Base-by-base conservation (phyloP, 2,329 filamentous ascomycete species). In the Talaromyces amestolkiae region DNA sequence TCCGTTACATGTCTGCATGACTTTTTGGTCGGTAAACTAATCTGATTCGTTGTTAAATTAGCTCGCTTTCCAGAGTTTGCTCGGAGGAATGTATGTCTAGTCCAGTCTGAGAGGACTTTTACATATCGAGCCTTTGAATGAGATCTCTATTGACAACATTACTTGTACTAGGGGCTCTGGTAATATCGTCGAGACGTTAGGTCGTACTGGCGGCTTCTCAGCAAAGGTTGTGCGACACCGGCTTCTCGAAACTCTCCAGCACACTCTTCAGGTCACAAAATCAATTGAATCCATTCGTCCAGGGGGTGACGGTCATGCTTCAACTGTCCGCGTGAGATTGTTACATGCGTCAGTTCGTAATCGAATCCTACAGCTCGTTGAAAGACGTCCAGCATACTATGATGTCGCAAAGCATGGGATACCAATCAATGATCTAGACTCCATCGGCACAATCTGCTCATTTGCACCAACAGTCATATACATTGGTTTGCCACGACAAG, bases 401-500 rank as follows among this genome's bases (percentile, higher is more conserved):
- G 81, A 87, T 68, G 74, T 86, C 0, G 76, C 82, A 19, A 76
- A 82, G 43, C 84, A 81, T 72, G 89, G 90, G 3, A 80, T 89
- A 3, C 90, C 90, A 4, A 87, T 93, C 73, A 93, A 90, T 70
- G 89, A 93, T 70, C 83, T 94, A 1, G 90, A 94, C 75, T 86
- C 84, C 65, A 86, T 93, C 39, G 89, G 82, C 11, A 93, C 91
- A 1, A 88, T 93, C 67, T 82, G 82, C 41, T 87, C 86, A 1
- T 94, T 94, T 76, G 91, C 87, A 0, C 82, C 87, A 0, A 85
- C 85, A 0, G 76, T 92, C 2, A 83, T 93, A 66, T 93, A 86
- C 83, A 74, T 91, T 31, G 85, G 85, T 27, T 82, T 93, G 4
- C 91, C 91, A 0, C 83, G 89, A 0, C 91, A 93, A 77, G 91